Evolutionary conservation across 176 grass and related monocot species (phyloP), one percentile per base, ranked within the genome.

Genomic region (Eremochloa ophiuroides): DNA sequence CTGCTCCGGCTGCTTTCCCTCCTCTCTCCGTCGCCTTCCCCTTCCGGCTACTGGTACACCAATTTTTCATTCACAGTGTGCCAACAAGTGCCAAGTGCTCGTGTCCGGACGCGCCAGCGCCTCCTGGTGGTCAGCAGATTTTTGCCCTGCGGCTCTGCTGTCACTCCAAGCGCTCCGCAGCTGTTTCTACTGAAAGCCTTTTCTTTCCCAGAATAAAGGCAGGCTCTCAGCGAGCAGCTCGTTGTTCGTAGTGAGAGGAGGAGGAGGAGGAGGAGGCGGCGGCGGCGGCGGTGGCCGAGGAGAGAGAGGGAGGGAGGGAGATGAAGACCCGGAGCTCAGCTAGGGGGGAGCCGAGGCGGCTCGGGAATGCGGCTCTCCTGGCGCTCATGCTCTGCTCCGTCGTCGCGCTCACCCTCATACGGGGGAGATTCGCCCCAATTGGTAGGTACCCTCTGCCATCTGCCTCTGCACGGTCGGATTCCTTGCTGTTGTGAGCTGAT

Each of bases 251-350:
- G 25, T 22, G 43, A 60, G 35, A 31, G 10, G 22, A 27, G 10
- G 37, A 20, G 3, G 50, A 10, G 50, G 7, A 8, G 7, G 50
- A 15, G 50, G 7, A 8, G 20, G 2, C 0, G 16, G 20, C 22
- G 22, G 20, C 22, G 53, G 53, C 53, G 53, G n/a, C n/a, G 55
- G n/a, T 4, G 37, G 35, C 1, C 2, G 26, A 3, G 14, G 17
- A 2, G 16, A 30, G 15, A 4, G 28, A 11, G n/a, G 0, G 26
- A 16, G 41, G 2, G 10, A 48, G 25, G 51, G 61, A 62, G 77
- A 94, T 94, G 92, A 94, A 94, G 79, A 10, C 83, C 18, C 78
- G 92, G 83, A 86, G 59, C 70, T 79, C 80, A 7, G 78, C 65
- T 16, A 74, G 88, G 28, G 75, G 42, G 15, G 85, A 86, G 76